A percentile compares a stretch with the other conserved stretches of the same genome.
These are phyloP conservation scores for Tuber umbilicatum DNA, from an alignment of 495 filamentous ascomycete genomes.

Conservation along the genomic window DNA sequence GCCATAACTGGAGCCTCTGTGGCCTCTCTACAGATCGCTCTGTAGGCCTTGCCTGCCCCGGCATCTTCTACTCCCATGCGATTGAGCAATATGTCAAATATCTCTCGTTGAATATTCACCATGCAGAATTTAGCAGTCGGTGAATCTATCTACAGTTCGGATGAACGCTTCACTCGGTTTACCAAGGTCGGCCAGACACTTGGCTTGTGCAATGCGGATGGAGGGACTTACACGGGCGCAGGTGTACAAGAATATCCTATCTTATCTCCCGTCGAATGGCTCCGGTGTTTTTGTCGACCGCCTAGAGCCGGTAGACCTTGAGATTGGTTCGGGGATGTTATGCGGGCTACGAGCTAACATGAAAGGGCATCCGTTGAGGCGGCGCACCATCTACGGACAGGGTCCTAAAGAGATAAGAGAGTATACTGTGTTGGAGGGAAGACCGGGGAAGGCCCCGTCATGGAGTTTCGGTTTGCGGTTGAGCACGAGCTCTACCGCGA, in stretches of 20 bases:
- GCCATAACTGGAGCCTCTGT: conserved; percentile 48
- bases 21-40: conserved; percentile 57
- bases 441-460: conserved; percentile 54
- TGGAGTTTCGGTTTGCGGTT: conserved; percentile 71
- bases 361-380: conserved; percentile 54
- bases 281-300: conserved; percentile 68
- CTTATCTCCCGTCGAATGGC: conserved; percentile 60
- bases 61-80: conserved; percentile 49
- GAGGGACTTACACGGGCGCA: conserved; percentile 62
- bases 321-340: conserved; percentile 62
- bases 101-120: conserved; percentile 57
- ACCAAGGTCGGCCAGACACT: conserved; percentile 64
- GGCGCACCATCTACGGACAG: conserved; percentile 61
- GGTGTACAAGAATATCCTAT: conserved; percentile 68
- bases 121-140: conserved; percentile 58
- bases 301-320: conserved; percentile 55
- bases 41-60: conserved; percentile 53
- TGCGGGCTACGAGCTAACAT: conserved; percentile 60
- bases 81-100: conserved; percentile 52
- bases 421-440: conserved; percentile 58
- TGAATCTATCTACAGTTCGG: conserved; percentile 63
- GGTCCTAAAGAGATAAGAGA: conserved; percentile 60
- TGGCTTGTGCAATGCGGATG: conserved; percentile 65
- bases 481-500: conserved; percentile 63
- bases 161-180: conserved; percentile 64